These are phyloP conservation scores for Fusarium succisae DNA, from an alignment of 2,329 filamentous ascomycete species.

Conservation along the genomic window DNA sequence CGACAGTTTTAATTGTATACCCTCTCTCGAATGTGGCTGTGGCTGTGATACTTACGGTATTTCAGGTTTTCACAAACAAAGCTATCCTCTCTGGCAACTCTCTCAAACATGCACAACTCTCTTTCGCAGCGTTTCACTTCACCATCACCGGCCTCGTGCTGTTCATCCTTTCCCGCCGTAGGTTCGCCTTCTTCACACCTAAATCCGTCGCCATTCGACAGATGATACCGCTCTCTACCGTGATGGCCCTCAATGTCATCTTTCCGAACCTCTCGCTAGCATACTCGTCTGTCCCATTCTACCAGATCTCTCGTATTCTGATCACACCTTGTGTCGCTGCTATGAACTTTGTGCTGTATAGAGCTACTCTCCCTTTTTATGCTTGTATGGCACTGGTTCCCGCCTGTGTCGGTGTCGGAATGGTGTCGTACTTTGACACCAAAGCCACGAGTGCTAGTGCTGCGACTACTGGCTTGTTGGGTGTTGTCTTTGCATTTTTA, in stretches of 20 bases:
- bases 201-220: neutral
- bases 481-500: neutral
- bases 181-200: neutral
- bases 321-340: neutral
- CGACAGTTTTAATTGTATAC: neutral
- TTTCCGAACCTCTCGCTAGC: neutral
- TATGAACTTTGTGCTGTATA: neutral
- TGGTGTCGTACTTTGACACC: neutral
- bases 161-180: neutral
- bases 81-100: neutral
- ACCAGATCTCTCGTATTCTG: neutral
- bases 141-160: neutral
- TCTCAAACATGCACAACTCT: neutral
- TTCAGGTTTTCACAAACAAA: neutral
- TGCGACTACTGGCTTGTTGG: neutral
- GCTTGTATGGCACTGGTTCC: neutral
- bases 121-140: neutral
- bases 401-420: neutral
- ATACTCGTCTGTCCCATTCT: neutral
- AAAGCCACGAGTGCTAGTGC: neutral
- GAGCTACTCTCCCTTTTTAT: neutral
- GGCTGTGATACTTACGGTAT: neutral
- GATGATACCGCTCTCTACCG: neutral
- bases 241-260: neutral
- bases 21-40: accelerated